These are phyloP conservation scores for Plasmodium reichenowi DNA, from an alignment of 169 alveolate genomes.

Conservation along the genomic window DNA sequence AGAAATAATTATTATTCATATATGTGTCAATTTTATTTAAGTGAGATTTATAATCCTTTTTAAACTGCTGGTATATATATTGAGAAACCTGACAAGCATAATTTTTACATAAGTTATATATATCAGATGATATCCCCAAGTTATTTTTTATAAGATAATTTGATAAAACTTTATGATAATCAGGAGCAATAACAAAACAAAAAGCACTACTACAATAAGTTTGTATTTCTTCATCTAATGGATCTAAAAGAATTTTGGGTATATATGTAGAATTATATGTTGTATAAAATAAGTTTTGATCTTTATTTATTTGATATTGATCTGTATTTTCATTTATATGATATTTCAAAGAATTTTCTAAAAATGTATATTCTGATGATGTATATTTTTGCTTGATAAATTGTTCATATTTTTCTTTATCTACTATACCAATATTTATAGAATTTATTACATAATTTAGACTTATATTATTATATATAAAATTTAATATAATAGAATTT, in stretches of 20 bases:
- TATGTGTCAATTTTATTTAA: conserved; percentile 24
- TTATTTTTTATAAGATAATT: conserved; percentile 35
- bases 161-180: conserved; percentile 39
- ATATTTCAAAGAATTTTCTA: not conserved
- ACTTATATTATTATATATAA: conserved; percentile 45
- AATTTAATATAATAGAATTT: conserved; percentile 24
- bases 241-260: conserved; percentile 56
- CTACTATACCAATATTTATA: conserved; percentile 38
- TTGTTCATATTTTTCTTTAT: conserved; percentile 2
- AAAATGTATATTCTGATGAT: not conserved
- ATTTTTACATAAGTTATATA: conserved; percentile 20
- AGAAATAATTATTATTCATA: conserved; percentile 30
- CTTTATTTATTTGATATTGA: not conserved
- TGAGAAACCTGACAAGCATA: conserved; percentile 45
- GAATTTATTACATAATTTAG: conserved; percentile 40
- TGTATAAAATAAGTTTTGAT: conserved; percentile 20
- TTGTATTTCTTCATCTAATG: conserved; percentile 51
- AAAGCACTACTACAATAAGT: conserved; percentile 69
- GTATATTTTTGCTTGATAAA: conserved; percentile 4
- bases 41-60: conserved; percentile 20
- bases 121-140: conserved; percentile 37
- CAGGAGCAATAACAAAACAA: conserved; percentile 71
- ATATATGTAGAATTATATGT: conserved; percentile 8
- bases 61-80: conserved; percentile 16
- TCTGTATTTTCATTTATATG: not conserved